Evolutionary conservation across 2,329 filamentous ascomycete genomes (phyloP).

Genomic region (Cladobotryum protrusum): DNA sequence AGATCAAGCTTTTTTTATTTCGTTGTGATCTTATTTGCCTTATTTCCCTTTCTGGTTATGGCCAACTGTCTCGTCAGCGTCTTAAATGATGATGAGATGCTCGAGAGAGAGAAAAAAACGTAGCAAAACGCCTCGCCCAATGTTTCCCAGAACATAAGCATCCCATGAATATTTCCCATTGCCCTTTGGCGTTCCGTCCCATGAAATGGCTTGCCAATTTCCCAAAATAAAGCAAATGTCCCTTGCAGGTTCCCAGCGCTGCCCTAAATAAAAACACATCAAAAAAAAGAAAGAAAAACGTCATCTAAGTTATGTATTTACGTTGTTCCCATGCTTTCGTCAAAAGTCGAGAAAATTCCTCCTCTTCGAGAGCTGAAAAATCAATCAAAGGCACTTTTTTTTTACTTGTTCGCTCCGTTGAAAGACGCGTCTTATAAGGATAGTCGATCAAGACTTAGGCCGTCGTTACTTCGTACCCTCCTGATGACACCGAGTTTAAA

Average conservation of each 20-base stretch:
- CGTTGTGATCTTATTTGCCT: too few species aligned
- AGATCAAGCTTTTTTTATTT: slow-evolving; percentile 1
- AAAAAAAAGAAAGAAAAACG: background rate
- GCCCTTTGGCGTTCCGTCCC: background rate
- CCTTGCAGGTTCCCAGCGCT: background rate
- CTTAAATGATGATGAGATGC: too few species aligned
- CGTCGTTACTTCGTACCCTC: slow-evolving; percentile 65
- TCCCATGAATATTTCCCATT: background rate
- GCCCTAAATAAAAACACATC: background rate
- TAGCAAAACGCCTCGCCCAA: slow-evolving; percentile 4
- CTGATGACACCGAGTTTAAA: slow-evolving; percentile 75
- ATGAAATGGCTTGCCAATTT: slow-evolving; percentile 3
- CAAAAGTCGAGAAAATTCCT: background rate
- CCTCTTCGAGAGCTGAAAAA: background rate
- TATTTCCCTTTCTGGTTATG: too few species aligned
- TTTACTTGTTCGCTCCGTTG: background rate
- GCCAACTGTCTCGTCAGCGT: too few species aligned
- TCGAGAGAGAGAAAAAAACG: background rate
- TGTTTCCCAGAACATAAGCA: background rate
- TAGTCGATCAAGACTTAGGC: slow-evolving; percentile 67
- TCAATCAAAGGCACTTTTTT: slow-evolving; percentile 1
- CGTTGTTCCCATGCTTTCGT: slow-evolving; percentile 2
- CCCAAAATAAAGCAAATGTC: background rate
- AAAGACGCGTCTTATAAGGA: slow-evolving; percentile 52
- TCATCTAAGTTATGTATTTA: slow-evolving; percentile 7